These are phyloP conservation scores for Aristolochia contorta DNA, from an alignment of 164 flowering plant genomes.

Conservation along the genomic window DNA sequence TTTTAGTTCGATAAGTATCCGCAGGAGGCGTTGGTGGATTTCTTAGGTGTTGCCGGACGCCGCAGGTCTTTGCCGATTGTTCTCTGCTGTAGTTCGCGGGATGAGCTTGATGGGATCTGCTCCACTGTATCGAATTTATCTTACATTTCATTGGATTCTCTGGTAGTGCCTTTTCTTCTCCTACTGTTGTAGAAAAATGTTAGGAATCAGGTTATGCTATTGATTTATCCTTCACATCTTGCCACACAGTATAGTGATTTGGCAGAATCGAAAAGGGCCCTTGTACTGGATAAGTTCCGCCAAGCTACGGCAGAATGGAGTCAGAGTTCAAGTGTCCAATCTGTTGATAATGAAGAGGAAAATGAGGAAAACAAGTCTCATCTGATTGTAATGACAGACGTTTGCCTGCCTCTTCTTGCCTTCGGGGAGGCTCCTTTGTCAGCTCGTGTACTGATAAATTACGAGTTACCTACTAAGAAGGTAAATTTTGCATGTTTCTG, in stretches of 20 bases:
- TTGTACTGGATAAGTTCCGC: constrained; percentile 48
- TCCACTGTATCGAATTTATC: constrained; percentile 54
- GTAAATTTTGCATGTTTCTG: constrained; percentile 17
- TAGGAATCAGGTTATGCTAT: too few relatives aligned
- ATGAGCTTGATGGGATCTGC: constrained; percentile 90
- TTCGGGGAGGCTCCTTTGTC: constrained; percentile 64
- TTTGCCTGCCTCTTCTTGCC: constrained; percentile 72
- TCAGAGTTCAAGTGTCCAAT: constrained; percentile 20
- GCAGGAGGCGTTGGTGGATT: constrained; percentile 82
- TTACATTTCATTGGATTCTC: constrained; percentile 42
- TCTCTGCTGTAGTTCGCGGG: constrained; percentile 87
- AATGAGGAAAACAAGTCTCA: constrained; percentile 42
- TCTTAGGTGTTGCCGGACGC: constrained; percentile 61
- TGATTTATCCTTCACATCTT: neutral
- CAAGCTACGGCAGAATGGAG: constrained; percentile 50
- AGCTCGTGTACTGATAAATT: constrained; percentile 76
- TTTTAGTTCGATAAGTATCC: neutral
- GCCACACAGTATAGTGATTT: constrained; percentile 68
- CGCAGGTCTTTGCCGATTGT: constrained; percentile 60
- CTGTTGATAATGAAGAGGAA: constrained; percentile 28
- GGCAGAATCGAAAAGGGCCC: constrained; percentile 52
- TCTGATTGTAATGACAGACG: constrained; percentile 75
- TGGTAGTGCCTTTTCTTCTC: constrained; percentile 28
- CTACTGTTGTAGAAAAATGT: neutral
- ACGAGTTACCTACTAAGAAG: constrained; percentile 85